phyloP scores from a whole-genome alignment of 441 rosid species.

The Metrosideros polymorpha region DNA sequence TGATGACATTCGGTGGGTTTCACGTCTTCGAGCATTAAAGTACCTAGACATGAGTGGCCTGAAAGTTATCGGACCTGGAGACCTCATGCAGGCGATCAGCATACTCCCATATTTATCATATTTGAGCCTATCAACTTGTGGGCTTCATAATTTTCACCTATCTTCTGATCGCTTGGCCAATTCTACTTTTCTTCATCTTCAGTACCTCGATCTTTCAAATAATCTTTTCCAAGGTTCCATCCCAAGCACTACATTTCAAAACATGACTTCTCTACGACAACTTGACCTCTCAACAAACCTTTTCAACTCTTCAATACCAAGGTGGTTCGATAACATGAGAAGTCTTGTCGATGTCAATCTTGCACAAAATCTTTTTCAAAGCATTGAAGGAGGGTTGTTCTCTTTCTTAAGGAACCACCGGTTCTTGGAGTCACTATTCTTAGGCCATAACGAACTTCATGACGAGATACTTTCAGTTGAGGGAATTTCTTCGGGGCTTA shows the following conservation, averaged over 20 bases:
- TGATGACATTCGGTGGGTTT: not conserved
- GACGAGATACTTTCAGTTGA: not conserved
- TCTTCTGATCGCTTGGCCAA: not conserved
- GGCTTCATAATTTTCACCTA: not conserved
- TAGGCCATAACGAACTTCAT: fast-evolving
- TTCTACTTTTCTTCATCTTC: not conserved
- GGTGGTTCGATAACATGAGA: not conserved
- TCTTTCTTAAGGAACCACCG: not conserved
- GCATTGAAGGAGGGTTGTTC: not conserved
- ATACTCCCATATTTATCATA: not conserved
- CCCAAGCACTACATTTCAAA: not conserved
- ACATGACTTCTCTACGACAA: not conserved
- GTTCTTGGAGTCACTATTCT: not conserved
- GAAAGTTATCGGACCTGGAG: fast-evolving
- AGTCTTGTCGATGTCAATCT: not conserved
- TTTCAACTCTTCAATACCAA: not conserved
- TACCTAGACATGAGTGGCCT: not conserved
- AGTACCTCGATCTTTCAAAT: fast-evolving
- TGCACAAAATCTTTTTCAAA: fast-evolving
- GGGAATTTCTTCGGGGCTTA: not conserved
- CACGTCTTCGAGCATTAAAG: not conserved
- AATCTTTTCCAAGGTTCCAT: fast-evolving
- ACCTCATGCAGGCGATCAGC: not conserved
- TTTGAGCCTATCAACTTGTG: not conserved
- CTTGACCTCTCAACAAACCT: not conserved